Base-by-base conservation (phyloP, 768 basidiomycete species). In the Lanmaoa rubissima region DNA sequence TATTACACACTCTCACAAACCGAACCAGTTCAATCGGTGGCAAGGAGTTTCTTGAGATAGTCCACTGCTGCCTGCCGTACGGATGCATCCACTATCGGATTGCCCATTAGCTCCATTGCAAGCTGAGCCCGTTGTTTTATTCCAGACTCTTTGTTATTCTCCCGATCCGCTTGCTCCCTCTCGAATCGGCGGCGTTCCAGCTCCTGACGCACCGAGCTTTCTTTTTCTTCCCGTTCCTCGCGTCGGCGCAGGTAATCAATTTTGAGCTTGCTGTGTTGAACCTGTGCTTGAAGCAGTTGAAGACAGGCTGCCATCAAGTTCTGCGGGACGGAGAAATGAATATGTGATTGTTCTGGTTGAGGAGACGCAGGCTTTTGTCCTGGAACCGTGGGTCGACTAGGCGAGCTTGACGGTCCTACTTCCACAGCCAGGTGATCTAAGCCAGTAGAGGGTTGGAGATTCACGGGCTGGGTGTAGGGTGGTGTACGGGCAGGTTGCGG, bases 221-320 rank as follows among this genome's bases (percentile, higher is more conserved):
- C 85, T 61, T 77, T 79, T 60, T 84, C 83, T 62, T 88, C 86
- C n/a, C 87, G 75, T 60, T 87, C 87, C 58, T 90, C 87, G 19
- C 83, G 76, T 58, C 85, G 74, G 53, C 82, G 79, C 65, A 89
- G 63, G 61, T 85, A 85, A 55, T 90, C 89, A 42, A 88, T 76
- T 65, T 87, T 87, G 73, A 83, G 78, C 70, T 86, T 85, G 58
- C 80, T 81, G 36, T 87, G 82, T 61, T 89, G 87, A 24, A 80
- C 81, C 65, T 90, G 89, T 41, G 82, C 75, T 59, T 85, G 84
- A 40, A 90, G 71, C 57, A 83, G 79, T 59, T 86, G 82, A 65
- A 85, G 67, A 59, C 80, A 84, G 16, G 81, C 76, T 26, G 76
- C 70, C 51, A 87, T 72, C 74, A 88, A 75, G 19, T 75, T 76